Base-by-base conservation (phyloP, 2,329 filamentous ascomycete species). In the Arthrinium phaeospermum region DNA sequence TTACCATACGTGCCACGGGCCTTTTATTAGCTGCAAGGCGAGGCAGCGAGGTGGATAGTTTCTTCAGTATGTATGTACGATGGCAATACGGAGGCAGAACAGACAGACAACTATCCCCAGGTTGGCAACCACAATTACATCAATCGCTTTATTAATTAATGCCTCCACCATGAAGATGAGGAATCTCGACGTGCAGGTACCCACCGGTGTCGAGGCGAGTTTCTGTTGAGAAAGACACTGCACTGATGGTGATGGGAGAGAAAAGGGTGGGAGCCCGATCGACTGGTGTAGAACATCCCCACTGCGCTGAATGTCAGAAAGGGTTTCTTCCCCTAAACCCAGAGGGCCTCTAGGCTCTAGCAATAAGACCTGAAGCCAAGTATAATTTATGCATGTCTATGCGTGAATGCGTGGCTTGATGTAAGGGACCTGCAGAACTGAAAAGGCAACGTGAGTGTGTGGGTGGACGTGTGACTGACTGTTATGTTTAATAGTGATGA, bases 201-300 rank as follows among this genome's bases (percentile, higher is more conserved):
- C 53, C 22, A 30, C 30, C 19, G 8, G 37, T 7, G 8, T 30
- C 57, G 12, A 64, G 19, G 10, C 14, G 57, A 14, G 3, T 41
- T 64, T 64, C 22, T 64, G 57, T 64, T 64, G 57, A 19, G 53
- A 61, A 19, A 61, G 57, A 64, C 57, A 64, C 5, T 14, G 57
- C 34, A 41, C 30, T 41, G 57, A 14, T 22, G 5, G 34, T 41
- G 22, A 64, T 41, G 37, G 37, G 37, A 10, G 1, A 7, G 1
- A 64, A 10, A 64, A 64, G 19, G 57, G 22, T 22, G 34, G 41
- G 30, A 64, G 34, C 41, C n/a, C 34, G 57, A 64, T 41, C 34
- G 57, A 37, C 57, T 37, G 0, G 34, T 8, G 57, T 22, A 10
- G 19, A 37, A 41, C 57, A n/a, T 22, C 19, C n/a, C 57, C 10